Base-by-base conservation (phyloP, 768 basidiomycete species). In the Filobasidium floriforme region DNA sequence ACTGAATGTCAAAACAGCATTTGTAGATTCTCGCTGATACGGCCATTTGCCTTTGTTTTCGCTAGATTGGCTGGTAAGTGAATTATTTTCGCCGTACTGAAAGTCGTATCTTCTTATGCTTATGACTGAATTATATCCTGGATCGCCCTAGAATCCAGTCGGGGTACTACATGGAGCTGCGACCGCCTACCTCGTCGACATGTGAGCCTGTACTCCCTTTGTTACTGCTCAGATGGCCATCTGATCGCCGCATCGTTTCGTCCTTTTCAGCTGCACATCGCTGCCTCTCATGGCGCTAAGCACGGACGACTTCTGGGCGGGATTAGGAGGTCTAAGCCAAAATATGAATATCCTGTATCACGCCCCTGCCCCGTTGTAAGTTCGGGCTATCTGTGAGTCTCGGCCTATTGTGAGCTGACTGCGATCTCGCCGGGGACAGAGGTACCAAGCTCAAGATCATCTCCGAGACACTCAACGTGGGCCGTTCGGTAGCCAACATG, bases 131-230 rank as follows among this genome's bases (percentile, higher is more conserved):
- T n/a, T n/a, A n/a, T n/a, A n/a, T n/a, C n/a, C n/a, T n/a, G n/a
- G n/a, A n/a, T n/a, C n/a, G n/a, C n/a, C n/a, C 24, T 46, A 60
- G 22, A 68, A 68, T 28, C 67, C 67, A 12, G 67, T 65, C 43
- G 67, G 67, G 14, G 67, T 63, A 1, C 29, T 68, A 12, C 67
- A 68, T 41, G 67, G 67, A 5, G 67, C 67, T 22, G 67, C 67
- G 0, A 65, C 67, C 1, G 67, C 67, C 1, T 68, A 65, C 41
- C 49, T 68, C 41, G 63, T 68, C 41, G 67, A 68, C 51, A 62
- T 68, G 67, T 62, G 52, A 60, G 66, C 37, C 28, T 15, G 14
- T 3, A 22, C 1, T 28, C 10, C 9, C 22, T 28, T 18, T 49
- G 10, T 9, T 15, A 41, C 32, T 51, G 14, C 41, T 2, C 41